phyloP scores from a whole-genome alignment of 345 rosid genomes.

The Angophora floribunda region DNA sequence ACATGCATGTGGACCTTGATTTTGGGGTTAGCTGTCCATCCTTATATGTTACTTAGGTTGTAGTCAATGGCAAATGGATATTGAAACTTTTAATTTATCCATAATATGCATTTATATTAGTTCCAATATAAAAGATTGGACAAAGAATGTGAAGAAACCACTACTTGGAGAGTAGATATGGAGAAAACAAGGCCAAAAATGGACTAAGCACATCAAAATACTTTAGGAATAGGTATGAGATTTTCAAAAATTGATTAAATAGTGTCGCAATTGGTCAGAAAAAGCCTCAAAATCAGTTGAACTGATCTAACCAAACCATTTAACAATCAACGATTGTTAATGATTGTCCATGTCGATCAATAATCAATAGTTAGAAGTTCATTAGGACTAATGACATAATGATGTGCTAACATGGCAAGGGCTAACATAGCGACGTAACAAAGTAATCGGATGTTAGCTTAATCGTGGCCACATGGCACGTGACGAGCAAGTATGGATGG shows the following conservation, averaged over 20 bases:
- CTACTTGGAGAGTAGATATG: too few species aligned
- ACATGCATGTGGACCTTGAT: neutral
- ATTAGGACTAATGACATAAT: neutral
- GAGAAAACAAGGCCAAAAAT: too few species aligned
- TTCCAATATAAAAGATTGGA: too few species aligned
- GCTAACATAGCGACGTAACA: neutral
- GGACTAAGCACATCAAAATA: too few species aligned
- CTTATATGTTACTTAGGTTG: neutral
- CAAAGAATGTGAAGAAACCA: too few species aligned
- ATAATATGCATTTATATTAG: too few species aligned
- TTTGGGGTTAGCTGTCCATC: neutral
- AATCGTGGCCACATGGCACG: neutral
- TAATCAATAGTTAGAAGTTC: neutral
- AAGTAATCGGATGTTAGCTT: fast-evolving
- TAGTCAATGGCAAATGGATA: neutral
- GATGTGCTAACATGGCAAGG: neutral
- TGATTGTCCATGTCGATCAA: fast-evolving
- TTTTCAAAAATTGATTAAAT: neutral
- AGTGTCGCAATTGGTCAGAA: neutral
- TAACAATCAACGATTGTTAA: neutral
- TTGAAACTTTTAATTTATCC: neutral
- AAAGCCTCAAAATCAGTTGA: neutral
- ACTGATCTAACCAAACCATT: neutral
- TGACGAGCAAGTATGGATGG: neutral
- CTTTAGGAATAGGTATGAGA: too few species aligned